Evolutionary conservation across 257 asterid species (phyloP).

Genomic region (Petunia axillaris): DNA sequence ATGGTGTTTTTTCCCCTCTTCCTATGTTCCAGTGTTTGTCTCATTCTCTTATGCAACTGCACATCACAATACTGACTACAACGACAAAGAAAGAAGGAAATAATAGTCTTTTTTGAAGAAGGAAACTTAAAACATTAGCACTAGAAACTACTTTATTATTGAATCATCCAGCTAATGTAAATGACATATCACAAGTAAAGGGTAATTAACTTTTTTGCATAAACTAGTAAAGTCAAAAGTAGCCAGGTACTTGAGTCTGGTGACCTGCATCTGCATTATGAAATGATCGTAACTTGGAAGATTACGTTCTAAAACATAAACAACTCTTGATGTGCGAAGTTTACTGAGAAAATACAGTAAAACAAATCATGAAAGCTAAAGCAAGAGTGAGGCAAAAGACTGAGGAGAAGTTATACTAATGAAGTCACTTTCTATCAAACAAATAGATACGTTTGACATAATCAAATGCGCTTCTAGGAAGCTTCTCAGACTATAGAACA

Average conservation of each 20-base stretch:
- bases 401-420: background rate
- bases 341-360: background rate
- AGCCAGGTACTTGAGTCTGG: background rate
- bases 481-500: constrained; percentile 8
- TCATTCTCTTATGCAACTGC: background rate
- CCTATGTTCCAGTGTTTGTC: background rate
- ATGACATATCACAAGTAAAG: background rate
- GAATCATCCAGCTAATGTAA: background rate
- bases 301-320: background rate
- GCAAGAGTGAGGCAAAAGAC: constrained; percentile 6
- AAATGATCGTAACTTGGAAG: background rate
- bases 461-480: background rate
- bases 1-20: constrained; percentile 9
- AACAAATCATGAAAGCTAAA: background rate
- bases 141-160: background rate
- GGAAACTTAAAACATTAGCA: background rate
- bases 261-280: background rate
- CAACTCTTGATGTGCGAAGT: background rate
- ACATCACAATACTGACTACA: background rate
- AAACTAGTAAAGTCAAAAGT: background rate
- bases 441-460: background rate
- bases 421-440: background rate
- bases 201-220: background rate
- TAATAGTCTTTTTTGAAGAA: background rate
- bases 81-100: background rate